Evolutionary conservation across 2,329 filamentous ascomycete genomes (phyloP).

Genomic region (Arthroderma sp.): DNA sequence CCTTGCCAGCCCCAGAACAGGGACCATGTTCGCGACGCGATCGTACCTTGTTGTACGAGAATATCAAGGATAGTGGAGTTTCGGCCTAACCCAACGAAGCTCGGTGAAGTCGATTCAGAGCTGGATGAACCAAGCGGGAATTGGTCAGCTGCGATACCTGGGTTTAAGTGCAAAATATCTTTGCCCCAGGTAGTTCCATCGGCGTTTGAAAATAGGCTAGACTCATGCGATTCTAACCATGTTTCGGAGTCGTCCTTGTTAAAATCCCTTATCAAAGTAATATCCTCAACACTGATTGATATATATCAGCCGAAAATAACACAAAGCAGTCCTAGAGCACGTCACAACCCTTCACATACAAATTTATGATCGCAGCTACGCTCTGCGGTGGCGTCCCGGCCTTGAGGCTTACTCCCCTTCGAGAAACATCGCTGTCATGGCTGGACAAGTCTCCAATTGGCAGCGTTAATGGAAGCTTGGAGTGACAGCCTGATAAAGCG

Average conservation of each 20-base stretch:
- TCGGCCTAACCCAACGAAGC: not conserved
- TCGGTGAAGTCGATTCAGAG: not conserved
- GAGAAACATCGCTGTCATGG: not conserved
- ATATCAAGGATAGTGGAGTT: constrained; percentile 2
- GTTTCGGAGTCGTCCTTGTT: not conserved
- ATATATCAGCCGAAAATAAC: no score
- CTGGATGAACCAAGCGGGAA: constrained; percentile 4
- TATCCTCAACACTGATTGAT: no score
- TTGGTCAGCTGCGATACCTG: constrained; percentile 1
- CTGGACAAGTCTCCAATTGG: constrained; percentile 2
- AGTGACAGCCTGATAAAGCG: not conserved
- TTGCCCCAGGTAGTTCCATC: constrained; percentile 1
- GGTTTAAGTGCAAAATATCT: constrained; percentile 3
- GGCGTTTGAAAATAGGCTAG: not conserved
- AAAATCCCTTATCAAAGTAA: not conserved
- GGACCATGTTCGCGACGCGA: constrained; percentile 8
- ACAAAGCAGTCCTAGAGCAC: not conserved
- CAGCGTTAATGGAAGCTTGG: constrained; percentile 2
- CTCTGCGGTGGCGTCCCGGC: constrained; percentile 6
- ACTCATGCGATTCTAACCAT: not conserved
- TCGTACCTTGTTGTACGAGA: constrained; percentile 1
- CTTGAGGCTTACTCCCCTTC: constrained; percentile 5
- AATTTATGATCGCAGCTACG: constrained; percentile 1
- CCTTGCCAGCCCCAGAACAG: constrained; percentile 9
- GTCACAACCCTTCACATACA: constrained; percentile 1